Conservation (phyloP, 495 filamentous ascomycete genomes). For the Collariella sp. region DNA sequence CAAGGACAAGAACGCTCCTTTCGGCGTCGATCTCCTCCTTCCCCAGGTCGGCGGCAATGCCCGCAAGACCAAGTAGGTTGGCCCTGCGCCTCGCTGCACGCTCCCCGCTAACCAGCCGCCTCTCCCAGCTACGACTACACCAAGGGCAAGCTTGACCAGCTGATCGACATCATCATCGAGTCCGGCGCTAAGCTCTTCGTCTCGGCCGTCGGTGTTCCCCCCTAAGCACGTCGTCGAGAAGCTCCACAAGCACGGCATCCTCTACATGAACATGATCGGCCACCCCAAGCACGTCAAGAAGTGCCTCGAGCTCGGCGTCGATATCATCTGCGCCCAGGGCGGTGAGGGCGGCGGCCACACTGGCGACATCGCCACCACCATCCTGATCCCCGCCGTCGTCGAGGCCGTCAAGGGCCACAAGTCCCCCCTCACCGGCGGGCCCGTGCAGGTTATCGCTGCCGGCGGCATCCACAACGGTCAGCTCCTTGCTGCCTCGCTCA, state of each 20-base stretch:
- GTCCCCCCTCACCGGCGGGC: slow-evolving; percentile 75
- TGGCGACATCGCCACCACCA: slow-evolving; percentile 61
- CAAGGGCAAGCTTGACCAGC: slow-evolving; percentile 90
- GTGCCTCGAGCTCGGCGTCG: slow-evolving; percentile 79
- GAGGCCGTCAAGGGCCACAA: slow-evolving; percentile 71
- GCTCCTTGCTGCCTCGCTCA: slow-evolving; percentile 78
- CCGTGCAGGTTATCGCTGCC: slow-evolving; percentile 86
- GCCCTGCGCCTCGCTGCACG: not conserved
- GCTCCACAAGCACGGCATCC: slow-evolving; percentile 75
- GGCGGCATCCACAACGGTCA: slow-evolving; percentile 93
- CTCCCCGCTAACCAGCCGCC: slow-evolving; percentile 8
- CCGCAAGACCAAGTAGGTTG: slow-evolving; percentile 80
- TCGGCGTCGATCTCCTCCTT: slow-evolving; percentile 90
- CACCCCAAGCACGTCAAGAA: slow-evolving; percentile 98
- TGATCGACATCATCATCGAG: slow-evolving; percentile 87
- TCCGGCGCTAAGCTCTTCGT: slow-evolving; percentile 89
- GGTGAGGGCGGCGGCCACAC: slow-evolving; percentile 80
- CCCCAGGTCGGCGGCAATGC: slow-evolving; percentile 92
- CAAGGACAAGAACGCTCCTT: slow-evolving; percentile 92
- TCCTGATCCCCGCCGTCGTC: slow-evolving; percentile 77
- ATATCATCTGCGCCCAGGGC: slow-evolving; percentile 81
- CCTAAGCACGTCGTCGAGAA: slow-evolving; percentile 78
- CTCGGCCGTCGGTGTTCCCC: slow-evolving; percentile 90
- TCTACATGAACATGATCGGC: slow-evolving; percentile 99
- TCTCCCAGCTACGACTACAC: slow-evolving; percentile 89